Evolutionary conservation across 2,329 filamentous ascomycete species (phyloP).

Genomic region (Hypoxylon sp.): DNA sequence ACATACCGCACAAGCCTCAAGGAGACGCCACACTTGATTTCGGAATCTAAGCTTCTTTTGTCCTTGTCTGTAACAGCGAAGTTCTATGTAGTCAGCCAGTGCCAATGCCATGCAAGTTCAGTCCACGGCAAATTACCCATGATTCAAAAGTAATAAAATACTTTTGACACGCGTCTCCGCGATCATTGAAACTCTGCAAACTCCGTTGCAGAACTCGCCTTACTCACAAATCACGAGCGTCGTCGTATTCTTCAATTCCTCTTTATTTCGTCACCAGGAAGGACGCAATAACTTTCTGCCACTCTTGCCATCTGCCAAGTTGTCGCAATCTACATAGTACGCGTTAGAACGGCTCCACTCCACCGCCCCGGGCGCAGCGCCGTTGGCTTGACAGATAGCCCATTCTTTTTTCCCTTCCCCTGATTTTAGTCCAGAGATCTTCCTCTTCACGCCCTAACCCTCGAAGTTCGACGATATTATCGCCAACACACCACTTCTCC

Average conservation of each 20-base stretch:
- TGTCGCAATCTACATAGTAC: conserved; percentile 36
- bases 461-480: conserved; percentile 29
- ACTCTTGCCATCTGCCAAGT: conserved; percentile 15
- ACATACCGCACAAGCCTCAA: conserved; percentile 35
- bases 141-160: conserved; percentile 33
- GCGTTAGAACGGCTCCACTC: conserved; percentile 36
- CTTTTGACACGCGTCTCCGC: conserved; percentile 33
- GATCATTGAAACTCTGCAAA: conserved; percentile 5
- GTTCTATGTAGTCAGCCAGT: no score
- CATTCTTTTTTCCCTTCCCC: conserved; percentile 34
- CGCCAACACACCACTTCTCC: conserved; percentile 11
- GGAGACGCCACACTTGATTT: conserved; percentile 27
- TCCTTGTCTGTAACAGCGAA: neutral
- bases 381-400: conserved; percentile 35
- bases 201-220: conserved; percentile 3
- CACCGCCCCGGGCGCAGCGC: conserved; percentile 37
- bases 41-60: neutral
- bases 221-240: conserved; percentile 1
- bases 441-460: conserved; percentile 27
- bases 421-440: conserved; percentile 33
- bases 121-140: conserved; percentile 26
- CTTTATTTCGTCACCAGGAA: neutral
- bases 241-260: neutral
- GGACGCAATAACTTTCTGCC: neutral
- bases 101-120: conserved; percentile 15